Evolutionary conservation across 2,329 filamentous ascomycete species (phyloP), one percentile per base, ranked within the genome.

Genomic region (Penicillium olsonii): DNA sequence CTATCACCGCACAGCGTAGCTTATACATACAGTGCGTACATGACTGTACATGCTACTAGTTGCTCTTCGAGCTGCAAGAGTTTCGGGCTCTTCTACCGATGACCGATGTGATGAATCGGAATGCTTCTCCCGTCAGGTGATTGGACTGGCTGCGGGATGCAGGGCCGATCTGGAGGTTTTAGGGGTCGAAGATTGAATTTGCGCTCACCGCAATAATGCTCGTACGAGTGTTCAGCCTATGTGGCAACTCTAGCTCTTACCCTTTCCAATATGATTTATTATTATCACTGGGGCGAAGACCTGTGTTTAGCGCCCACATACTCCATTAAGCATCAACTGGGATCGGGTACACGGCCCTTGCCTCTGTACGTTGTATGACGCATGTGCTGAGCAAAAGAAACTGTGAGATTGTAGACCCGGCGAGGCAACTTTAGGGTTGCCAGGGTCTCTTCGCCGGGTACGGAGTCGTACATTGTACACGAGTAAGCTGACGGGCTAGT

Each of bases 31-130:
- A n/a, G n/a, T n/a, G n/a, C n/a, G 29, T 33, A 29, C 38, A 40
- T 29, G 17, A 11, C n/a, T 33, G 35, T 49, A 45, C 47, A 49
- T 49, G 47, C 11, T 14, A 45, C 47, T 49, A 49, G 47, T 40
- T 5, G 19, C n/a, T 27, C 11, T 34, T n/a, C 33, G 29, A 48
- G 40, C 34, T 48, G 31, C 38, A 22, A 15, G 42, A 24, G 11
- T 29, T 27, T 49, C 47, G 47, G 47, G 17, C 39, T 19, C 8
- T 39, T 14, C n/a, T 40, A 49, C 42, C 47, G 46, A 48, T n/a
- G 37, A 33, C 22, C 29, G 22, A 49, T 49, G 47, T 49, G 47
- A 49, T 45, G 42, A 26, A 45, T 49, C 47, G 47, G 18, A 43
- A 26, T 10, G 24, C n/a, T n/a, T 15, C 22, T 39, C 18, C 35